Evolutionary conservation across 805 yeast species (phyloP).

Genomic region (Zygoascus flipseniorum): DNA sequence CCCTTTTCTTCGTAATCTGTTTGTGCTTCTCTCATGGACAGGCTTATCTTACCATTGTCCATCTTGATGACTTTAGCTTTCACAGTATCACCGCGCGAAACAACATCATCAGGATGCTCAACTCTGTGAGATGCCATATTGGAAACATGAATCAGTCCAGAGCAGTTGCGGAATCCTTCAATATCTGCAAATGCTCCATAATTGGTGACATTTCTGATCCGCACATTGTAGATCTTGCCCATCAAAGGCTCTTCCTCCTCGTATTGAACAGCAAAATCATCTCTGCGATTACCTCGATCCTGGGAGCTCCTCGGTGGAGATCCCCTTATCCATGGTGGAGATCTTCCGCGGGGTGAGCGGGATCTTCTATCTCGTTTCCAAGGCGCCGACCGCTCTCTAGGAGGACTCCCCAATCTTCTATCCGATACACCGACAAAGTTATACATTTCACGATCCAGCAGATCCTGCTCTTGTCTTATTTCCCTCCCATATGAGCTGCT

Average conservation of each 20-base stretch:
- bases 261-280: background rate
- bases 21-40: slow-evolving; percentile 62
- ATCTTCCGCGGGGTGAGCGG: background rate
- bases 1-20: slow-evolving; percentile 3
- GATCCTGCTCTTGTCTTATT: slow-evolving; percentile 3
- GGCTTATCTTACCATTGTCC: slow-evolving; percentile 37
- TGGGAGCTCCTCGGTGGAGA: background rate
- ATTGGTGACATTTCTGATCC: slow-evolving; percentile 46
- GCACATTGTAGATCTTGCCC: slow-evolving; percentile 51
- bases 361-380: background rate
- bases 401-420: background rate
- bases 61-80: slow-evolving; percentile 49
- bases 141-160: slow-evolving; percentile 62
- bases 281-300: background rate
- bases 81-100: slow-evolving; percentile 51
- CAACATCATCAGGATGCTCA: slow-evolving; percentile 49
- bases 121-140: slow-evolving; percentile 47
- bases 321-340: slow-evolving; percentile 1
- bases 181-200: slow-evolving; percentile 77
- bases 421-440: background rate
- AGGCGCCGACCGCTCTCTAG: background rate
- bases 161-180: slow-evolving; percentile 24
- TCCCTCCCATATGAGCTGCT: slow-evolving; percentile 3
- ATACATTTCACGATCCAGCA: background rate
- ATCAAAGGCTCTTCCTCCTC: slow-evolving; percentile 26